These are phyloP conservation scores for Daldinia vernicosa DNA, from an alignment of 495 filamentous ascomycete genomes.

Conservation along the genomic window DNA sequence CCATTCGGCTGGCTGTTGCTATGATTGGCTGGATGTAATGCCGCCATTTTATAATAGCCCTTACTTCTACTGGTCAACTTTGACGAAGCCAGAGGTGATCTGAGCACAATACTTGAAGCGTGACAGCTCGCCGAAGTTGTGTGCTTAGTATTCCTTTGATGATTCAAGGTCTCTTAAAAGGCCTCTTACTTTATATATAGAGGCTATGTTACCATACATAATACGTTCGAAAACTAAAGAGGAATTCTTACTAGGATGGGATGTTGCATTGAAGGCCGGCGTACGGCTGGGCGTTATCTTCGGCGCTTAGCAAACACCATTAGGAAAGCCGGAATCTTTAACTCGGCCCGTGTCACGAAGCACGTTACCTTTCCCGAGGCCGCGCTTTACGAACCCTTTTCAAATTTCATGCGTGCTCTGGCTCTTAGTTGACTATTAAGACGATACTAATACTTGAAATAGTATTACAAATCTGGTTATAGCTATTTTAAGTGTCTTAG, in stretches of 20 bases:
- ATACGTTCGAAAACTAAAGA: not conserved
- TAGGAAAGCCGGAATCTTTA: constrained; percentile 18
- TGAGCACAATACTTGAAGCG: not conserved
- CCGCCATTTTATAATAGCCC: not conserved
- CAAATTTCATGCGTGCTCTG: constrained; percentile 54
- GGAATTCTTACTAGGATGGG: not conserved
- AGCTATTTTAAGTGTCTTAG: constrained; percentile 28
- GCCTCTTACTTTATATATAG: not conserved
- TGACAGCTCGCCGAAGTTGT: not conserved
- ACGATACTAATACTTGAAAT: constrained; percentile 55
- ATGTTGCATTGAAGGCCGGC: not conserved
- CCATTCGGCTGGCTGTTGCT: constrained; percentile 4
- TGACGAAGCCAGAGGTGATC: not conserved
- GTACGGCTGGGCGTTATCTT: not conserved
- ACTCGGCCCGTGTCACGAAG: constrained; percentile 23
- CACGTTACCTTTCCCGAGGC: constrained; percentile 45
- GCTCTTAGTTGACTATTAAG: constrained; percentile 45
- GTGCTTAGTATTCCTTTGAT: not conserved
- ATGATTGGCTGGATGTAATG: not conserved
- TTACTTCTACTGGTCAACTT: not conserved
- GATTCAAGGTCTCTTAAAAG: not conserved
- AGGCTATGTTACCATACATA: not conserved
- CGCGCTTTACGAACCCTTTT: constrained; percentile 56
- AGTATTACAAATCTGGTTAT: constrained; percentile 53
- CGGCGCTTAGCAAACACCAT: constrained; percentile 30